Conservation (phyloP, 345 rosid species). For the Mercurialis annua region DNA sequence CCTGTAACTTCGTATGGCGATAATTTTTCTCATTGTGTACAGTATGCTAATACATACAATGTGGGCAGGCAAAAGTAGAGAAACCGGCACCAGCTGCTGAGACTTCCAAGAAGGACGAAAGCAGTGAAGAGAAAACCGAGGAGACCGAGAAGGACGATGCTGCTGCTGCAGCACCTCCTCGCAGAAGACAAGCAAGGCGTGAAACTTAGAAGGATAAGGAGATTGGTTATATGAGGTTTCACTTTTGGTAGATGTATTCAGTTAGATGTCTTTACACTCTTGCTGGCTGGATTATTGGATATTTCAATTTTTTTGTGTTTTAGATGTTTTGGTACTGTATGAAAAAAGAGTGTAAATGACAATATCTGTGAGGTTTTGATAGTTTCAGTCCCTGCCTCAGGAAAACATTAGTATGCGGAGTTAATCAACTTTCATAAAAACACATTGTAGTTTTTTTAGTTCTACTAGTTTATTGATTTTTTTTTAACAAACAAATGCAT, state of each 20-base stretch:
- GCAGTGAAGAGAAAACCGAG: conserved; percentile 37
- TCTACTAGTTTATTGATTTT: neutral
- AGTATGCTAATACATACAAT: neutral
- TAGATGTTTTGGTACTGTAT: neutral
- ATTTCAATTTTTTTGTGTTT: neutral
- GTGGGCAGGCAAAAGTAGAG: conserved; percentile 38
- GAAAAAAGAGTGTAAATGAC: conserved; percentile 38
- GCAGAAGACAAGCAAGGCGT: conserved; percentile 50
- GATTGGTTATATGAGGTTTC: conserved; percentile 9
- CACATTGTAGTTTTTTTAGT: neutral
- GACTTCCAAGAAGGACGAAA: conserved; percentile 42
- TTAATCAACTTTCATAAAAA: neutral
- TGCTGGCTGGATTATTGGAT: conserved; percentile 25
- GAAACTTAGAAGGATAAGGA: conserved; percentile 34
- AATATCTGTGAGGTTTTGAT: conserved; percentile 10
- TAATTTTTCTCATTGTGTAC: neutral
- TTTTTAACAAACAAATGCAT: no score
- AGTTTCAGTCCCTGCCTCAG: neutral
- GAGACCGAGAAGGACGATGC: conserved; percentile 47
- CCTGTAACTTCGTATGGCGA: neutral
- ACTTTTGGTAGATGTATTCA: conserved; percentile 29
- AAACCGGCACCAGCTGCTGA: conserved; percentile 40
- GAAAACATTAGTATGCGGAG: conserved; percentile 2
- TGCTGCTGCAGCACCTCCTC: conserved; percentile 40
- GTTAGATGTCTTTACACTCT: conserved; percentile 17